Evolutionary conservation across 192 early-diverging fungal species (phyloP).

Genomic region (Phlyctochytrium arcticum): DNA sequence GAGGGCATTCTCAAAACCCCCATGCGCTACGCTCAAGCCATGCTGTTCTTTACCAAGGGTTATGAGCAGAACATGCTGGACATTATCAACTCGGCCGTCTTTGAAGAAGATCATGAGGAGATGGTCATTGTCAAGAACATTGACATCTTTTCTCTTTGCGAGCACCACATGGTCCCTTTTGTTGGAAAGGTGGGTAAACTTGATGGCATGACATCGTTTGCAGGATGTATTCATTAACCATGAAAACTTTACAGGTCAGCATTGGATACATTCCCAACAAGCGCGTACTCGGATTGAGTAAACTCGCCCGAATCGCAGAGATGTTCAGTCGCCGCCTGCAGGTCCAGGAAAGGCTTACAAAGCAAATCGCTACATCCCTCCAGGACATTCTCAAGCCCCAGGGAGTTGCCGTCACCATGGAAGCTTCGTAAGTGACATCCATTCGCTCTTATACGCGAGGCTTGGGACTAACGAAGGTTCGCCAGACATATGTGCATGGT

Average conservation of each 20-base stretch:
- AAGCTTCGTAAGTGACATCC: constrained; percentile 70
- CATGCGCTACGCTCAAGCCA: constrained; percentile 91
- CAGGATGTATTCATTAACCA: not conserved
- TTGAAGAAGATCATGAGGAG: constrained; percentile 98
- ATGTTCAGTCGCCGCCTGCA: constrained; percentile 95
- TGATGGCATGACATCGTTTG: not conserved
- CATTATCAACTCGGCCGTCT: constrained; percentile 91
- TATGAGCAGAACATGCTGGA: constrained; percentile 90
- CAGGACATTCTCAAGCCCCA: constrained; percentile 89
- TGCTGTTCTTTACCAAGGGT: constrained; percentile 98
- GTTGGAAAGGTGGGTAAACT: constrained; percentile 73
- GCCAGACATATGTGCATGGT: constrained; percentile 92
- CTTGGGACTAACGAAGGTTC: not conserved
- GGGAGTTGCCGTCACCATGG: constrained; percentile 97
- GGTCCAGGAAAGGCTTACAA: constrained; percentile 97
- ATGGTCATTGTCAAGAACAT: constrained; percentile 99
- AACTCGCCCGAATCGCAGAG: constrained; percentile 96
- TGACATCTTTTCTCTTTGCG: constrained; percentile 93
- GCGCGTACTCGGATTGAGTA: constrained; percentile 91
- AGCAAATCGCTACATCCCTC: constrained; percentile 90
- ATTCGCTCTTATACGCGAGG: constrained; percentile 1
- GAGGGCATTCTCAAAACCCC: constrained; percentile 96
- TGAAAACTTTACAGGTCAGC: constrained; percentile 53
- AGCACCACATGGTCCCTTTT: constrained; percentile 99
- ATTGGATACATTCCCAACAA: constrained; percentile 97